phyloP scores from a whole-genome alignment of 1,284 basidiomycete species.

The Afroboletus lepidellus region DNA sequence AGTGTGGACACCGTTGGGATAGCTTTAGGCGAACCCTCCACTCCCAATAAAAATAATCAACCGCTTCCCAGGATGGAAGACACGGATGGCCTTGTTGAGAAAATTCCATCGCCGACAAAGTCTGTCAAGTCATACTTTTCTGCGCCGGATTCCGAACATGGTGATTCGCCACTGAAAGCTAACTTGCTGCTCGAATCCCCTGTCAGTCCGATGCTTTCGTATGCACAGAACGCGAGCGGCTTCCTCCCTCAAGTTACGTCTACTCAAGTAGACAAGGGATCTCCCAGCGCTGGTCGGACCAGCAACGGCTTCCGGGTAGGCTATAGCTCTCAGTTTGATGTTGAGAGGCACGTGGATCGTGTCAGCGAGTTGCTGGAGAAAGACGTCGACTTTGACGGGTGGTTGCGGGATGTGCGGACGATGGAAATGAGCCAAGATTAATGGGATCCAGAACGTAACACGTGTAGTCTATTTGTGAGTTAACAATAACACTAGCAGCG shows the following conservation, averaged over 20 bases:
- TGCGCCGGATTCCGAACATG: conserved; percentile 40
- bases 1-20: not conserved
- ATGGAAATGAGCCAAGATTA: conserved; percentile 17
- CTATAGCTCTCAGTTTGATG: conserved; percentile 49
- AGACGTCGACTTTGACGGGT: conserved; percentile 47
- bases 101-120: conserved; percentile 33
- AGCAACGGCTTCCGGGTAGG: conserved; percentile 35
- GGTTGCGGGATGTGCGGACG: conserved; percentile 38
- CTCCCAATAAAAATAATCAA: conserved; percentile 7
- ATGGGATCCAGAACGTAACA: conserved; percentile 7
- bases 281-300: conserved; percentile 15
- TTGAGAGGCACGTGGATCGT: conserved; percentile 42
- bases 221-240: conserved; percentile 35
- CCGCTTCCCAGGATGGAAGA: not conserved
- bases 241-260: conserved; percentile 43
- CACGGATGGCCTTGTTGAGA: conserved; percentile 8
- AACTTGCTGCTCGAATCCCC: conserved; percentile 36
- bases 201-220: conserved; percentile 40
- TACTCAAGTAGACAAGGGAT: conserved; percentile 33
- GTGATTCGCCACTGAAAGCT: conserved; percentile 28
- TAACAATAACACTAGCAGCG: conserved; percentile 14
- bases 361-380: conserved; percentile 43
- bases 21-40: conserved; percentile 1
- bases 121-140: conserved; percentile 43
- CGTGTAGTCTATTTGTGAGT: conserved; percentile 23